Evolutionary conservation across 2,329 filamentous ascomycete genomes (phyloP).

Genomic region (Penicillium frequentans): DNA sequence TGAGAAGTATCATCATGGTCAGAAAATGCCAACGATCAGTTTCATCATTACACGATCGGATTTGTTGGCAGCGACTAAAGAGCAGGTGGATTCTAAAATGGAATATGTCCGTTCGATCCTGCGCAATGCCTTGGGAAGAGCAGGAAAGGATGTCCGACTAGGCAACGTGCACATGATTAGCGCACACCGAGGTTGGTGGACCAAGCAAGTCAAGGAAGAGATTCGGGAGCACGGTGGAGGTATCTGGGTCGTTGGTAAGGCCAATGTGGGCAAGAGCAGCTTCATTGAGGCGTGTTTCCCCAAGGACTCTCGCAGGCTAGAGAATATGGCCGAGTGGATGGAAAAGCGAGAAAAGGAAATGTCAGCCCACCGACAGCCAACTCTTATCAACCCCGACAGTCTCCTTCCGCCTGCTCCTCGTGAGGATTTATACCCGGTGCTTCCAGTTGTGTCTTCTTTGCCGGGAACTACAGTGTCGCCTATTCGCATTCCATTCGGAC

Average conservation of each 20-base stretch:
- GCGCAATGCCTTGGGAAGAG: conserved; percentile 69
- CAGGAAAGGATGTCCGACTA: conserved; percentile 70
- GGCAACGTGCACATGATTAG: conserved; percentile 88
- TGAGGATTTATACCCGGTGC: conserved; percentile 74
- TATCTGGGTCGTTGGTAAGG: conserved; percentile 96
- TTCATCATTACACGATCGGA: conserved; percentile 92
- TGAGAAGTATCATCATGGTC: conserved; percentile 64
- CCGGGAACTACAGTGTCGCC: conserved; percentile 94
- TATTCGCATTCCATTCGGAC: conserved; percentile 87
- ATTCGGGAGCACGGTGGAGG: conserved; percentile 82
- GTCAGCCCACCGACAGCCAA: conserved; percentile 11
- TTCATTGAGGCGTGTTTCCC: conserved; percentile 87
- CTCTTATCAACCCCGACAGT: conserved; percentile 35
- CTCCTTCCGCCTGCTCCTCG: conserved; percentile 75
- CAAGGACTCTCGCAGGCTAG: conserved; percentile 59
- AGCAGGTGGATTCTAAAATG: conserved; percentile 82
- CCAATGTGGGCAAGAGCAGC: conserved; percentile 94
- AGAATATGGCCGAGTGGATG: conserved; percentile 37
- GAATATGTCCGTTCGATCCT: conserved; percentile 78
- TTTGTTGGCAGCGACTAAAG: conserved; percentile 77
- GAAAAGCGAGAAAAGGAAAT: conserved; percentile 25
- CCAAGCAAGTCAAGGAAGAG: conserved; percentile 77
- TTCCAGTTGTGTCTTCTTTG: conserved; percentile 82
- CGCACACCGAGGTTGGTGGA: conserved; percentile 87
- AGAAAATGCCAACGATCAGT: conserved; percentile 75